Conservation (phyloP, 805 yeast species). For the Monosporozyma unispora region DNA sequence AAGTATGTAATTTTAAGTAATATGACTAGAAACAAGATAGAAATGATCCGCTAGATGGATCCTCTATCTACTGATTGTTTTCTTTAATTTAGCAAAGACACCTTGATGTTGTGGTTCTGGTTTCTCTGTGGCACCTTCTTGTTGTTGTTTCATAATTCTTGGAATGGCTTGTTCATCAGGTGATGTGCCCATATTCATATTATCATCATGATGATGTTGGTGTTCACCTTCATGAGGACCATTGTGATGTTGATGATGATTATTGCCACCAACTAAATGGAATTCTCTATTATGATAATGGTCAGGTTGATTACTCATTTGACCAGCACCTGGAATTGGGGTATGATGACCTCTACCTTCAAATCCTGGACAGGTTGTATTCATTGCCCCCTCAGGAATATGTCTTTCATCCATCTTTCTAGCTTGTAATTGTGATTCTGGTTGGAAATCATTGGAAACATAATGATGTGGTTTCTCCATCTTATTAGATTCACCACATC, state of each 20-base stretch:
- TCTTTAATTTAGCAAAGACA: background rate
- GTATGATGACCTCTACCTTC: constrained; percentile 7
- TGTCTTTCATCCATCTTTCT: constrained; percentile 9
- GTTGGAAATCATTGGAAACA: constrained; percentile 1
- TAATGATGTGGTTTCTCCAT: background rate
- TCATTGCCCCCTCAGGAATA: constrained; percentile 5
- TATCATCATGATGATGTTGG: no score
- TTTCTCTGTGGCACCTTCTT: background rate
- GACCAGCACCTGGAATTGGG: constrained; percentile 13
- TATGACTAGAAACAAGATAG: no score
- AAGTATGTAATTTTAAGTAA: no score
- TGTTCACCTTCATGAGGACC: background rate
- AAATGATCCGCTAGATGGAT: no score
- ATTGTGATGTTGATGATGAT: background rate
- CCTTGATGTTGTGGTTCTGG: background rate
- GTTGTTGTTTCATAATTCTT: constrained; percentile 1
- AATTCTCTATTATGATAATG: constrained; percentile 5
- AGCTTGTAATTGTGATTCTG: constrained; percentile 7
- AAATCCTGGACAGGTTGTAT: constrained; percentile 9
- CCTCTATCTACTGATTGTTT: constrained; percentile 1
- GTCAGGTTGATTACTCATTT: background rate
- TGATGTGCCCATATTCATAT: background rate
- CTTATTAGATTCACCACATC: constrained; percentile 8
- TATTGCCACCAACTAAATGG: constrained; percentile 4
- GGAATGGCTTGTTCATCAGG: background rate